A percentile compares a stretch with the other conserved stretches of the same genome.
phyloP scores from a whole-genome alignment of 352 stramenopile species.

The Pythium chondricola region DNA sequence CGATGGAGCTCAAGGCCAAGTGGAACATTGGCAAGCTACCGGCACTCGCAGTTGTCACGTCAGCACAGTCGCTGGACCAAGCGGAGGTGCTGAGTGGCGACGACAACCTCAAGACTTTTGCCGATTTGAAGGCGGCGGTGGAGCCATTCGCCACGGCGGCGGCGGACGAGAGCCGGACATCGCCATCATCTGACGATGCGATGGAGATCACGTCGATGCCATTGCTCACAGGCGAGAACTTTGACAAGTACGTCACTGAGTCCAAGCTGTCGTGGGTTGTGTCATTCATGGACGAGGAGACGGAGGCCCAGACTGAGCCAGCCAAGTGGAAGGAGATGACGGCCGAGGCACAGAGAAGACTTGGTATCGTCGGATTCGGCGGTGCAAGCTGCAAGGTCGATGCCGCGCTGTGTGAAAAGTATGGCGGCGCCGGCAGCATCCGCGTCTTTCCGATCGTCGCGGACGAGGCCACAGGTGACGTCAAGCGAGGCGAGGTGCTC shows the following conservation, averaged over 20 bases:
- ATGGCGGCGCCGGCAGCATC: conserved; percentile 35
- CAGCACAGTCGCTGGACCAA: conserved; percentile 1
- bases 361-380: conserved; percentile 46
- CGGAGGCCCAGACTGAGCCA: conserved; percentile 25
- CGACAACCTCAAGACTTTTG: conserved; percentile 44
- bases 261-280: conserved; percentile 64
- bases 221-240: conserved; percentile 37
- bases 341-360: conserved; percentile 46
- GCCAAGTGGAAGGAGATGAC: conserved; percentile 44
- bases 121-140: conserved; percentile 42
- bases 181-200: neutral
- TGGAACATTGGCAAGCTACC: conserved; percentile 37
- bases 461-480: conserved; percentile 1
- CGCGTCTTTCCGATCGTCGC: conserved; percentile 42
- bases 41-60: conserved; percentile 35
- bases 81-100: conserved; percentile 12
- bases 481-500: conserved; percentile 35
- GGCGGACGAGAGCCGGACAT: neutral
- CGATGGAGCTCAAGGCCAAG: conserved; percentile 21
- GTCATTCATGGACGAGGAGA: conserved; percentile 37
- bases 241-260: conserved; percentile 41
- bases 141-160: conserved; percentile 31
- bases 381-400: conserved; percentile 51
- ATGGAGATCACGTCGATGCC: conserved; percentile 20
- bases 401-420: conserved; percentile 34